Conservation (phyloP, 225 moss, liverwort and hornwort genomes). For the Thuidium tamariscinum region DNA sequence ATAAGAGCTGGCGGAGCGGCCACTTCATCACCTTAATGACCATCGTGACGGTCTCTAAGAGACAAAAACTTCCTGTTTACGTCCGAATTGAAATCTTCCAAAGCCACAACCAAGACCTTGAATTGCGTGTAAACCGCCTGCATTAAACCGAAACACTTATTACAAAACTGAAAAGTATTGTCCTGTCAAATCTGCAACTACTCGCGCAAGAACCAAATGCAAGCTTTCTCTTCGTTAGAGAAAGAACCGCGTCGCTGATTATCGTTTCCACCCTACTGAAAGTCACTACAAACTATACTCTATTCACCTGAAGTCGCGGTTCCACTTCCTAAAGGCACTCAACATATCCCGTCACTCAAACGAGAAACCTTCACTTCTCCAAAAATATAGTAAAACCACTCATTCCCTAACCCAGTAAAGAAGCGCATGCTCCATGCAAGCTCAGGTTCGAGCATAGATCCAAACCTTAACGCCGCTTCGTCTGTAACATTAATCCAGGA, state of each 20-base stretch:
- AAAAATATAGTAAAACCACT: not conserved
- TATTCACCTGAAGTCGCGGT: not conserved
- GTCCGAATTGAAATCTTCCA: not conserved
- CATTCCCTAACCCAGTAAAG: not conserved
- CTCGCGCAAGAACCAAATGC: not conserved
- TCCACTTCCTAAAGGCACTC: not conserved
- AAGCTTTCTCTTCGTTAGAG: not conserved
- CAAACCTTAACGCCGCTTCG: not conserved
- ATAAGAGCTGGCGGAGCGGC: conserved; percentile 56
- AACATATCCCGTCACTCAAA: not conserved
- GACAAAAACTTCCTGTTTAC: not conserved
- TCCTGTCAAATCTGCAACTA: not conserved
- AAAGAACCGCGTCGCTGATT: not conserved
- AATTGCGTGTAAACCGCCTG: not conserved
- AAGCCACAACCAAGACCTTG: not conserved
- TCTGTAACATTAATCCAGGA: not conserved
- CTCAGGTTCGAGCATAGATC: not conserved
- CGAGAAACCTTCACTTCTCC: not conserved
- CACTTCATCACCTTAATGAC: conserved; percentile 95
- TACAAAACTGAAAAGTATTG: not conserved
- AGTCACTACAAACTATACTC: not conserved
- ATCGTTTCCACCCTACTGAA: not conserved
- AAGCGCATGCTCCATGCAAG: not conserved
- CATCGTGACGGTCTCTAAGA: conserved; percentile 23
- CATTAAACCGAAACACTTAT: not conserved